These are phyloP conservation scores for Hymenoscyphus infarciens DNA, from an alignment of 2,329 filamentous ascomycete species.

Conservation along the genomic window DNA sequence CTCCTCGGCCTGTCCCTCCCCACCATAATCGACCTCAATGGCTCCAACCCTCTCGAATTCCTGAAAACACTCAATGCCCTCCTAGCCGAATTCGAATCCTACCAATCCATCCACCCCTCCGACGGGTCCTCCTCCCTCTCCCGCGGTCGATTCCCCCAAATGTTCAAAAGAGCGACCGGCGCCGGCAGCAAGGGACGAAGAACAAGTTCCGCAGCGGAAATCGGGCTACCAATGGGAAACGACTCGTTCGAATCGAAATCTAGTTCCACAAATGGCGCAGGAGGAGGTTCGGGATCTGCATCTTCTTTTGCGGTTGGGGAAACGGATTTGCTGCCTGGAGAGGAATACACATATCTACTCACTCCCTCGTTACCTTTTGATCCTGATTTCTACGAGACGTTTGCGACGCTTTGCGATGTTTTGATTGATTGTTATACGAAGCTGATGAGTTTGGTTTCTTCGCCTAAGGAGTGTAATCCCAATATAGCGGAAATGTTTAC, in stretches of 20 bases:
- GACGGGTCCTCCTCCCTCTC: slow-evolving; percentile 68
- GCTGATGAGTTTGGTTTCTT: slow-evolving; percentile 71
- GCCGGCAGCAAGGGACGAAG: slow-evolving; percentile 53
- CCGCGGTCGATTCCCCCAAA: slow-evolving; percentile 75
- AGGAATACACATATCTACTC: slow-evolving; percentile 83
- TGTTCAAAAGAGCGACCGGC: slow-evolving; percentile 65
- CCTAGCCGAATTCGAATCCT: slow-evolving; percentile 87
- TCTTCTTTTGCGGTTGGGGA: slow-evolving; percentile 52
- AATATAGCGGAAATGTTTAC: slow-evolving; percentile 78
- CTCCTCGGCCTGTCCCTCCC: slow-evolving; percentile 90
- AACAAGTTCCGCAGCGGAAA: slow-evolving; percentile 57
- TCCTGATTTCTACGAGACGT: slow-evolving; percentile 95
- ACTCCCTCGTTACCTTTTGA: slow-evolving; percentile 95
- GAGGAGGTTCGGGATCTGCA: slow-evolving; percentile 35
- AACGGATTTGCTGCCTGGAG: slow-evolving; percentile 69
- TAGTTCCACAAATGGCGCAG: slow-evolving; percentile 39
- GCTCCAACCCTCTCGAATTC: slow-evolving; percentile 76
- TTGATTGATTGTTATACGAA: slow-evolving; percentile 87
- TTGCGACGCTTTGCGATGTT: slow-evolving; percentile 91
- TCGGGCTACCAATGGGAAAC: slow-evolving; percentile 49
- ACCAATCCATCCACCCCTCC: slow-evolving; percentile 80
- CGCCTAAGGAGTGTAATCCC: slow-evolving; percentile 67
- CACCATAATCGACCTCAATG: slow-evolving; percentile 82
- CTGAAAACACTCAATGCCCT: slow-evolving; percentile 82
- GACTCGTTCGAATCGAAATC: slow-evolving; percentile 47